A percentile compares a stretch with the other conserved stretches of the same genome.
Evolutionary conservation across 2,329 filamentous ascomycete genomes (phyloP).

Genomic region (Colletotrichum lentis): DNA sequence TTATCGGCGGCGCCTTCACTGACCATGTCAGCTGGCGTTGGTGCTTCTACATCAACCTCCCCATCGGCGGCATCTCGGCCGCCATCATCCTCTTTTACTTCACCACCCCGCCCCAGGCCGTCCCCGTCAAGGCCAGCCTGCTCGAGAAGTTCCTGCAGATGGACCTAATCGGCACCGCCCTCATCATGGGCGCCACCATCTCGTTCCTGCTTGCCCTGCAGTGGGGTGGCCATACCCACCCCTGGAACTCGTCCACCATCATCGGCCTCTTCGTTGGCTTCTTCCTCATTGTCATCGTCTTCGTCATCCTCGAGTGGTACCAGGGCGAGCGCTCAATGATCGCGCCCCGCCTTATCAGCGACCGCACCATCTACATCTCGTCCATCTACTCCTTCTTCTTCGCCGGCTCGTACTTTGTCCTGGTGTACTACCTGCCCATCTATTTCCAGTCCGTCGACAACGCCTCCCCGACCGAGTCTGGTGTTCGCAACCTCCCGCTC

Average conservation of each 20-base stretch:
- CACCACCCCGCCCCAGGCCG: conserved; percentile 51
- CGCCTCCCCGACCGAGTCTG: conserved; percentile 50
- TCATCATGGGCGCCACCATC: conserved; percentile 56
- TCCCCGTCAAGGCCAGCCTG: conserved; percentile 49
- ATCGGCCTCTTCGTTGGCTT: conserved; percentile 56
- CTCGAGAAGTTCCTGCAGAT: conserved; percentile 58
- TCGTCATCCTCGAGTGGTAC: conserved; percentile 50
- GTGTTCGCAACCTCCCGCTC: conserved; percentile 56
- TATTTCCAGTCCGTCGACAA: conserved; percentile 56
- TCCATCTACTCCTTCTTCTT: conserved; percentile 54
- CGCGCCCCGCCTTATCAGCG: conserved; percentile 49
- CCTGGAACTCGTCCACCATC: conserved; percentile 53
- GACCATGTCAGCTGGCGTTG: conserved; percentile 51
- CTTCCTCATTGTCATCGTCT: conserved; percentile 46
- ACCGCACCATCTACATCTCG: conserved; percentile 51
- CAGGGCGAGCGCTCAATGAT: conserved; percentile 58
- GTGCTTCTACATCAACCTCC: conserved; percentile 53
- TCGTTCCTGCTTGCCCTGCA: conserved; percentile 57
- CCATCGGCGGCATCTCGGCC: conserved; percentile 48
- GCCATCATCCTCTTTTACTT: conserved; percentile 53
- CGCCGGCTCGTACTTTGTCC: conserved; percentile 54
- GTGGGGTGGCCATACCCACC: conserved; percentile 55
- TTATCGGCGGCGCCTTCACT: conserved; percentile 51
- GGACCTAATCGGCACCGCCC: conserved; percentile 55
- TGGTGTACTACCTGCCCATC: conserved; percentile 59